Percentiles rank a stretch among this genome's conserved stretches.
phyloP scores from a whole-genome alignment of 2,329 filamentous ascomycete species.

The Paraconiothyrium sp. region DNA sequence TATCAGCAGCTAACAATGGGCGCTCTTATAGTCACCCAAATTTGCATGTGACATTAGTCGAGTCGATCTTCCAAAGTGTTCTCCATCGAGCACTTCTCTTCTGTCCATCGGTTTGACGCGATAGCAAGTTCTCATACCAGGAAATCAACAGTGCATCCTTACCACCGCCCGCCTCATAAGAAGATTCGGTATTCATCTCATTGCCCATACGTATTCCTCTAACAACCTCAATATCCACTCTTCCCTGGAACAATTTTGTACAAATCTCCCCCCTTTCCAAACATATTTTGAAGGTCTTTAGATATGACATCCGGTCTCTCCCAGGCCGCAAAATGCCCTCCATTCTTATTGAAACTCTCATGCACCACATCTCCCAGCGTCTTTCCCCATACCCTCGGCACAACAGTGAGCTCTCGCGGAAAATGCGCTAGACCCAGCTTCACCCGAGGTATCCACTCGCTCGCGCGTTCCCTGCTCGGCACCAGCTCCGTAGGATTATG shows the following conservation, averaged over 20 bases:
- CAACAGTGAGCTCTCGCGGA: slow-evolving; percentile 65
- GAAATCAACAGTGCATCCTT: too few relatives aligned
- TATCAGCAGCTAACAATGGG: too few relatives aligned
- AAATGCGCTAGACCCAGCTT: slow-evolving; percentile 66
- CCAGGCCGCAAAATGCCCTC: slow-evolving; percentile 70
- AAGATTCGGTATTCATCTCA: too few relatives aligned
- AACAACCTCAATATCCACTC: slow-evolving; percentile 31
- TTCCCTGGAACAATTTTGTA: slow-evolving; percentile 46
- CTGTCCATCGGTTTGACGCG: too few relatives aligned
- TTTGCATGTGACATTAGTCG: too few relatives aligned
- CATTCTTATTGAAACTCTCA: slow-evolving; percentile 60
- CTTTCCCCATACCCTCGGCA: slow-evolving; percentile 65
- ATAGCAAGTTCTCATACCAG: too few relatives aligned
- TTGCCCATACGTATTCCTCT: too few relatives aligned
- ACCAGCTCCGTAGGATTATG: slow-evolving; percentile 51
- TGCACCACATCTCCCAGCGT: slow-evolving; percentile 68
- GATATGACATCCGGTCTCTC: slow-evolving; percentile 65
- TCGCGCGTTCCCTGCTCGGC: slow-evolving; percentile 46
- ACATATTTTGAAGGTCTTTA: slow-evolving; percentile 66
- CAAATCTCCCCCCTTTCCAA: slow-evolving; percentile 57
- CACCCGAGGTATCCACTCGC: slow-evolving; percentile 56
- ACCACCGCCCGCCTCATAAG: background rate
- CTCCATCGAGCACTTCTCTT: too few relatives aligned
- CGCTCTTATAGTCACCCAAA: too few relatives aligned
- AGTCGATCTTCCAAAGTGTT: too few relatives aligned